phyloP scores from a whole-genome alignment of 164 flowering plant species.

The Magnolia kwangsiensis region DNA sequence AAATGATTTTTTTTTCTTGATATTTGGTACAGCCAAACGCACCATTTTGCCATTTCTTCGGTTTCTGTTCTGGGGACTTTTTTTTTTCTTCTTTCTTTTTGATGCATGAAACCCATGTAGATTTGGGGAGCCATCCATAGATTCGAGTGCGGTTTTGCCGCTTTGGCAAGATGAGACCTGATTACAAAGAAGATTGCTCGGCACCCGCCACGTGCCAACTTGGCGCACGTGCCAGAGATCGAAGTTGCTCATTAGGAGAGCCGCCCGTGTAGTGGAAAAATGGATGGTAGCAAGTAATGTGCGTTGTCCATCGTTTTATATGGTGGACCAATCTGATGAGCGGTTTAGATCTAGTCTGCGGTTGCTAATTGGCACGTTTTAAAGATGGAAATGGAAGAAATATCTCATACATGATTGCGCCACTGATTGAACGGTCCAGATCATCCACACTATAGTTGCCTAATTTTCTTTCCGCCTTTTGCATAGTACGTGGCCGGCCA shows the following conservation, averaged over 20 bases:
- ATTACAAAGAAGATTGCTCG: too few relatives aligned
- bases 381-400: too few relatives aligned
- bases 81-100: too few relatives aligned
- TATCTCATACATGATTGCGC: too few relatives aligned
- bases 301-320: too few relatives aligned
- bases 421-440: background rate
- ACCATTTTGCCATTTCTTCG: background rate
- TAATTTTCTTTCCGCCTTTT: background rate
- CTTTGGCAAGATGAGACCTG: too few relatives aligned
- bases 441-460: background rate
- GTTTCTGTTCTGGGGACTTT: background rate
- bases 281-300: too few relatives aligned
- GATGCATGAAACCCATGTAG: too few relatives aligned
- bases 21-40: background rate
- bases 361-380: background rate
- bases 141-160: too few relatives aligned
- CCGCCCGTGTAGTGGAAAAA: too few relatives aligned
- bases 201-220: too few relatives aligned
- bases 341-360: background rate
- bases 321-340: background rate
- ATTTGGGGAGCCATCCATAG: too few relatives aligned
- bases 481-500: background rate
- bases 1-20: background rate
- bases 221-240: background rate
- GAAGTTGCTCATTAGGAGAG: background rate